phyloP scores from a whole-genome alignment of 176 grass and related monocot species.

The Hyparrhenia diplandra region DNA sequence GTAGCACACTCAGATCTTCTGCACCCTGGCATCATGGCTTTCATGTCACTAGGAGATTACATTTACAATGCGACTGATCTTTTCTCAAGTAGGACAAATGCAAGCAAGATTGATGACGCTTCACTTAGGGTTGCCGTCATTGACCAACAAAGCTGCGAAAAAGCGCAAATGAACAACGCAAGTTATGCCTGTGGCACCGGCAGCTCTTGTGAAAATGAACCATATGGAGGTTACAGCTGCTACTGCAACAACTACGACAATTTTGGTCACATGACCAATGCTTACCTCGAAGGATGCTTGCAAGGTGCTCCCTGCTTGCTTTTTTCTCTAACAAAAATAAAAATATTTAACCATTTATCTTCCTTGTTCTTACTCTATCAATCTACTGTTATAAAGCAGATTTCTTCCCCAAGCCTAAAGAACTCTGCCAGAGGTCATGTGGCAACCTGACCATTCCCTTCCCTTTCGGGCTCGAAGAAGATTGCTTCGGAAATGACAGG shows the following conservation, averaged over 20 bases:
- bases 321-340: neutral
- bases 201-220: neutral
- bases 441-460: slow-evolving; percentile 19
- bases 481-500: too few species aligned
- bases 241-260: neutral
- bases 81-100: neutral
- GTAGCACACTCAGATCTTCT: neutral
- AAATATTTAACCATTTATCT: neutral
- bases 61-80: neutral
- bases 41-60: neutral
- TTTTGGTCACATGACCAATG: neutral
- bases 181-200: neutral
- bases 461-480: slow-evolving; percentile 21
- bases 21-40: neutral
- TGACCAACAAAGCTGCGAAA: slow-evolving; percentile 28
- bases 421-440: neutral
- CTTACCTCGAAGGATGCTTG: neutral
- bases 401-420: neutral
- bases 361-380: too few species aligned
- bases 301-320: neutral
- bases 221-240: neutral
- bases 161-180: neutral
- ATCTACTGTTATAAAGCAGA: neutral
- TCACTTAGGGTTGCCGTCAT: neutral
- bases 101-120: neutral